These are phyloP conservation scores for Podospora comata DNA, from an alignment of 495 filamentous ascomycete species.

Conservation along the genomic window DNA sequence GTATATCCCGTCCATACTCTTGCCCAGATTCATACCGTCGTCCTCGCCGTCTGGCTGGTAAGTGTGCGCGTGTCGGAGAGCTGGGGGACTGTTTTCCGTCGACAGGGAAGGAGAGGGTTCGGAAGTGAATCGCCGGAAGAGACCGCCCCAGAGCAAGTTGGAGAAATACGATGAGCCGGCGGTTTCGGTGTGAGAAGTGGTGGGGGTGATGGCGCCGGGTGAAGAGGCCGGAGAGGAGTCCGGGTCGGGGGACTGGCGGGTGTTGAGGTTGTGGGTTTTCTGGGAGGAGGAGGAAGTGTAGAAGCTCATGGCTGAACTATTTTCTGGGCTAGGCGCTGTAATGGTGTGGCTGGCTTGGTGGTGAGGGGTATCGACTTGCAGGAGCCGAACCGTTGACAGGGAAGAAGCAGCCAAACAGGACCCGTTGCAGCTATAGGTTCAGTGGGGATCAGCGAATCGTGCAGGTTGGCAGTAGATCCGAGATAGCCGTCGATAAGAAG, in stretches of 20 bases:
- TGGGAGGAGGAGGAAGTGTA: slow-evolving; percentile 17
- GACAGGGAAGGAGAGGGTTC: slow-evolving; percentile 23
- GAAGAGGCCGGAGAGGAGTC: slow-evolving; percentile 28
- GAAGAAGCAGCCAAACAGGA: neutral
- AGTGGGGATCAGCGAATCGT: neutral
- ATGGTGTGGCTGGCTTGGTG: neutral
- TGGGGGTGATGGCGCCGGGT: slow-evolving; percentile 35
- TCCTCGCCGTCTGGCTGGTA: slow-evolving; percentile 26
- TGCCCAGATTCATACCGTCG: slow-evolving; percentile 21
- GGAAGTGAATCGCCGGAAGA: slow-evolving; percentile 38
- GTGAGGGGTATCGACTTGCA: neutral
- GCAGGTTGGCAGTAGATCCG: neutral
- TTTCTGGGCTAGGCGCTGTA: neutral
- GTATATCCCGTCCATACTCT: slow-evolving; percentile 37
- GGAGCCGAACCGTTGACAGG: neutral
- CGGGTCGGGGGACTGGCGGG: slow-evolving; percentile 27
- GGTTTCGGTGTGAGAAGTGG: slow-evolving; percentile 25
- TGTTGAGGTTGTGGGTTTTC: slow-evolving; percentile 12
- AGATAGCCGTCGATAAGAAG: neutral
- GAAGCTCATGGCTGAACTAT: slow-evolving; percentile 20
- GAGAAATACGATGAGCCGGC: slow-evolving; percentile 29
- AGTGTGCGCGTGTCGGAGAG: slow-evolving; percentile 23
- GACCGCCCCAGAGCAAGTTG: slow-evolving; percentile 34
- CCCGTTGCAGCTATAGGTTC: neutral
- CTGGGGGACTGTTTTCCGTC: slow-evolving; percentile 5